phyloP scores from a whole-genome alignment of 441 rosid genomes.

The Cnidoscolus chayamansa region DNA sequence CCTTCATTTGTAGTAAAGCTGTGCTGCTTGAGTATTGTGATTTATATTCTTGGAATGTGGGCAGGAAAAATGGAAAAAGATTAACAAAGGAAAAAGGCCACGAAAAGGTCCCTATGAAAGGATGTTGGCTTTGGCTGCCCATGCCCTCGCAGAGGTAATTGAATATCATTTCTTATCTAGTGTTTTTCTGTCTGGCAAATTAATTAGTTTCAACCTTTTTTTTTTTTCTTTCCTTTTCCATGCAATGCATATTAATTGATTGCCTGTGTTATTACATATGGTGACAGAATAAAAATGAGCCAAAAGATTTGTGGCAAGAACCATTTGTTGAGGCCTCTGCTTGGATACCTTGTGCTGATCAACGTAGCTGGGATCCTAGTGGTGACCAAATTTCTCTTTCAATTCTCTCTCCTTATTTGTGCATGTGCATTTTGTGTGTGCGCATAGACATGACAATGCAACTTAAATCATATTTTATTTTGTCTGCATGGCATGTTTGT shows the following conservation, averaged over 20 bases:
- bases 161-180: conserved; percentile 5
- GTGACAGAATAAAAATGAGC: conserved; percentile 78
- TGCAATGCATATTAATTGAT: conserved; percentile 7
- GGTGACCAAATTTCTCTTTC: conserved; percentile 40
- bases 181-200: neutral
- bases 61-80: conserved; percentile 47
- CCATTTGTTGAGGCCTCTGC: conserved; percentile 69
- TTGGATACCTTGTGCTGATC: conserved; percentile 93
- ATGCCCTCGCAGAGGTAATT: conserved; percentile 90
- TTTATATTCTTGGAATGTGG: neutral
- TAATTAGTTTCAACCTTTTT: conserved; percentile 11
- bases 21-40: neutral
- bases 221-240: neutral
- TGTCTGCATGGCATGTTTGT: neutral
- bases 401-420: neutral
- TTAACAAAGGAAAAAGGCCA: conserved; percentile 43
- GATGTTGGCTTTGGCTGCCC: conserved; percentile 82
- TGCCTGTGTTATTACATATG: conserved; percentile 20
- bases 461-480: conserved; percentile 6
- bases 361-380: conserved; percentile 64
- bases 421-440: neutral
- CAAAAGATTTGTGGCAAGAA: conserved; percentile 92
- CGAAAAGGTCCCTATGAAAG: conserved; percentile 65
- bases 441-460: neutral
- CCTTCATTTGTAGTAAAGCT: too few species aligned